Base-by-base conservation (phyloP, 805 yeast species). In the Tetrapisispora phaffii region DNA sequence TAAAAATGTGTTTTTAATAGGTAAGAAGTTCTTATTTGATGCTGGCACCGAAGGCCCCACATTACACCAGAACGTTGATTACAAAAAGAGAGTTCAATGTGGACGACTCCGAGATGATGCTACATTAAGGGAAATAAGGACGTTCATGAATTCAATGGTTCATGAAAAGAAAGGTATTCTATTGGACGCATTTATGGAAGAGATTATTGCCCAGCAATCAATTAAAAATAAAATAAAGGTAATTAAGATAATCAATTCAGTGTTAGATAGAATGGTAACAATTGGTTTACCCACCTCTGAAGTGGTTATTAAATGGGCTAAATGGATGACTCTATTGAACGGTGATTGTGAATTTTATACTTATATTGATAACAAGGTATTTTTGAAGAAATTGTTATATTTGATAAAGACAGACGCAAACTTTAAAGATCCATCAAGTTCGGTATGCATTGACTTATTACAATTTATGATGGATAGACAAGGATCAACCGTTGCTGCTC, bases 261-360 rank as follows among this genome's bases (percentile, higher is more conserved):
- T 49, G 1, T 52, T 55, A 28, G 48, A 45, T 8, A 40, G 42
- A 16, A 41, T 57, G 34, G 39, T 31, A 7, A 38, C 37, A 12
- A 31, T 17, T 17, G 33, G 26, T 29, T 29, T 45, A 21, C 13
- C 44, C 29, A 15, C 46, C n/a, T 23, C 24, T 12, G 45, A 55
- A 39, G 32, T 44, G 24, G 9, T 59, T 16, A 23, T 48, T 8
- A 48, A 49, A 24, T 61, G 66, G 66, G 51, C 47, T 8, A 51
- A 51, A 32, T 53, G 61, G 57, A 47, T 52, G 29, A 54, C 47
- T 17, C 28, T 44, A 24, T 32, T 58, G 29, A 50, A 57, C 26
- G 65, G 66, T 6, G 55, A 55, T 42, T 59, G 61, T 41, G 57
- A 58, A 34, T 50, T 55, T 26, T 46, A 53, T 5, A 51, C 49